Evolutionary conservation across 2,329 filamentous ascomycete genomes (phyloP), one percentile per base, ranked within the genome.

Genomic region (Fusarium sp.): DNA sequence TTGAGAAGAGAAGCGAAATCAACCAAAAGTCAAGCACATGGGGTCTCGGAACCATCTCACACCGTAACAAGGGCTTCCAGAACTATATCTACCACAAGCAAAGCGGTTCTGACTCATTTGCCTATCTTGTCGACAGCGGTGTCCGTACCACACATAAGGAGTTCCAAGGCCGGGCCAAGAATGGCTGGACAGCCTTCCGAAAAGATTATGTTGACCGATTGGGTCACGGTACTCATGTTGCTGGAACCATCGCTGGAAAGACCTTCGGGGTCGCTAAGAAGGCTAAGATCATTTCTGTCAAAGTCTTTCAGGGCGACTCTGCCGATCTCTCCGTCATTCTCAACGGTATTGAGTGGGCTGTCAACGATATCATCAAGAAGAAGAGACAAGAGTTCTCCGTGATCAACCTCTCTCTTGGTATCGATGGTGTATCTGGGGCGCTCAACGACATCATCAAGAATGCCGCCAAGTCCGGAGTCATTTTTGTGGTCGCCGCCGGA

Each of bases 51-150:
- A 63, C 80, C 21, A 74, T 82, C 57, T 82, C 80, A 10, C 78
- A 78, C 69, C 77, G 78, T 49, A 59, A 60, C 31, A 69, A 71
- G 16, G 79, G 77, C 37, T 73, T 57, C 38, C 72, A 54, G 15
- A 76, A 72, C 57, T 90, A 89, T 76, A 76, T 84, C 48, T 89
- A 87, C 70, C 86, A 89, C 77, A 79, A 80, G 63, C 80, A 80
- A 18, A 84, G 85, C 29, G 76, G 76, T 4, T 35, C 60, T 57
- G 85, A 84, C 37, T 87, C 88, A 70, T 90, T 87, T 29, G 86
- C 85, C 52, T 92, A 88, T 78, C 79, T 92, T n/a, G 85, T 92
- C 45, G 90, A 92, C 79, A 91, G 89, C 11, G 90, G 90, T 74
- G 87, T 92, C 73, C 81, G 82, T 44, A 80, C 81, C 33, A 83